Evolutionary conservation across 495 filamentous ascomycete species (phyloP).

Genomic region (Gamarada debralockiae): DNA sequence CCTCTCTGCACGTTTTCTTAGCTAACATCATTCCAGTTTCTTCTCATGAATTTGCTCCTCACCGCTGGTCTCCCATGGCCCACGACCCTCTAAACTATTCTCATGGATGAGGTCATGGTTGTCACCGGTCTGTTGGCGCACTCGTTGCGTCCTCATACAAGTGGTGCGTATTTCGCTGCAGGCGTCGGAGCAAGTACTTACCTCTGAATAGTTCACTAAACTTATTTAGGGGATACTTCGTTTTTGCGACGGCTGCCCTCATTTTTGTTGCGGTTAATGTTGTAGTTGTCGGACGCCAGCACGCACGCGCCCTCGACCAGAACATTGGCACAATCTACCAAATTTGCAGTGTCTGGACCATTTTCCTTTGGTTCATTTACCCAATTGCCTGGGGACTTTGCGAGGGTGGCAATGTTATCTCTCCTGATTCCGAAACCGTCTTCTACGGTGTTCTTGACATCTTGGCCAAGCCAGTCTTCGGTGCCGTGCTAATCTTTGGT

Average conservation of each 20-base stretch:
- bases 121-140: constrained; percentile 56
- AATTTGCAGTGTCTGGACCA: constrained; percentile 43
- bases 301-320: constrained; percentile 53
- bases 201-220: no score
- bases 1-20: neutral
- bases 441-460: constrained; percentile 73
- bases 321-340: constrained; percentile 51
- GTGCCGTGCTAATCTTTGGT: constrained; percentile 48
- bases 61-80: constrained; percentile 63
- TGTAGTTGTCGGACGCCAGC: constrained; percentile 45
- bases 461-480: constrained; percentile 55
- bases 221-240: constrained; percentile 67
- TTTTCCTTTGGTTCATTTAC: constrained; percentile 61
- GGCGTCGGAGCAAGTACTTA: no score
- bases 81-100: constrained; percentile 56
- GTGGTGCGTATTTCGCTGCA: no score
- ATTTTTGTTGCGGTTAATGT: constrained; percentile 56
- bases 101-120: constrained; percentile 62
- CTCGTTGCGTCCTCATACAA: constrained; percentile 57
- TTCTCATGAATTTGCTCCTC: constrained; percentile 58
- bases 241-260: constrained; percentile 56
- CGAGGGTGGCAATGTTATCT: constrained; percentile 66
- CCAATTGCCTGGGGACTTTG: constrained; percentile 65
- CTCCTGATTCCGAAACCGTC: constrained; percentile 58
- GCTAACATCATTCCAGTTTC: constrained; percentile 33